Percentiles rank a stretch among this genome's conserved stretches.
These are phyloP conservation scores for Phylloporus scabripes DNA, from an alignment of 768 basidiomycete genomes.

Conservation along the genomic window DNA sequence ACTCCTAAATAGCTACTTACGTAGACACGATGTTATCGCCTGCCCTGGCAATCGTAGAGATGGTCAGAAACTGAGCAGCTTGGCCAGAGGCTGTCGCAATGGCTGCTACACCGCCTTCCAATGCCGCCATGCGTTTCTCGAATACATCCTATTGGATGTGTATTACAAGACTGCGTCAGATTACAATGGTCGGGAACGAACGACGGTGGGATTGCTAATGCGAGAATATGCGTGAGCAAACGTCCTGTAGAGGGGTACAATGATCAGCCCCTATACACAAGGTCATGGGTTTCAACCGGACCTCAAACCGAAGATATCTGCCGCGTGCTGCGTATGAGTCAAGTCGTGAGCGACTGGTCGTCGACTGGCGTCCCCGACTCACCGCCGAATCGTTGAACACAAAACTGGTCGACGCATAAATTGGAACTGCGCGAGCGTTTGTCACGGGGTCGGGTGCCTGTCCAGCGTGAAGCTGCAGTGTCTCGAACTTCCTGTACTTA, in stretches of 20 bases:
- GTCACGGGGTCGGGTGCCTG: slow-evolving; percentile 56
- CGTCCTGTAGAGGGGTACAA: slow-evolving; percentile 1
- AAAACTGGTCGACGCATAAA: slow-evolving; percentile 69
- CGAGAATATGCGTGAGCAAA: slow-evolving; percentile 13
- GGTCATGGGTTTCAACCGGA: background rate
- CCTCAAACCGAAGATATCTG: slow-evolving; percentile 13
- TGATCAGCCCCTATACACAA: no score
- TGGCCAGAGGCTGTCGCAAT: slow-evolving; percentile 72
- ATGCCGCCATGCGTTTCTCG: slow-evolving; percentile 69
- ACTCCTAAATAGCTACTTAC: slow-evolving; percentile 40
- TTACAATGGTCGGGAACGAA: background rate
- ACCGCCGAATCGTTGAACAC: slow-evolving; percentile 58
- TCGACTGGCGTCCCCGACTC: slow-evolving; percentile 25
- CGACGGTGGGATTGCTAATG: slow-evolving; percentile 20
- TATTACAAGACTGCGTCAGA: background rate
- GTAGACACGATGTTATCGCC: slow-evolving; percentile 80
- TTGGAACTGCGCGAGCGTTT: slow-evolving; percentile 71
- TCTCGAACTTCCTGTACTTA: slow-evolving; percentile 54
- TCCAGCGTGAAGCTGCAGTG: slow-evolving; percentile 75
- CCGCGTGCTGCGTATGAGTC: slow-evolving; percentile 7
- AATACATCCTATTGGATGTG: slow-evolving; percentile 54
- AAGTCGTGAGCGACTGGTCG: background rate
- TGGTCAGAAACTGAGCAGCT: slow-evolving; percentile 70
- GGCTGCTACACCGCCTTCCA: slow-evolving; percentile 77
- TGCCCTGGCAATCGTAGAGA: slow-evolving; percentile 50